Conservation (phyloP, 2,329 filamentous ascomycete species). For the Escovopsis weberi region DNA sequence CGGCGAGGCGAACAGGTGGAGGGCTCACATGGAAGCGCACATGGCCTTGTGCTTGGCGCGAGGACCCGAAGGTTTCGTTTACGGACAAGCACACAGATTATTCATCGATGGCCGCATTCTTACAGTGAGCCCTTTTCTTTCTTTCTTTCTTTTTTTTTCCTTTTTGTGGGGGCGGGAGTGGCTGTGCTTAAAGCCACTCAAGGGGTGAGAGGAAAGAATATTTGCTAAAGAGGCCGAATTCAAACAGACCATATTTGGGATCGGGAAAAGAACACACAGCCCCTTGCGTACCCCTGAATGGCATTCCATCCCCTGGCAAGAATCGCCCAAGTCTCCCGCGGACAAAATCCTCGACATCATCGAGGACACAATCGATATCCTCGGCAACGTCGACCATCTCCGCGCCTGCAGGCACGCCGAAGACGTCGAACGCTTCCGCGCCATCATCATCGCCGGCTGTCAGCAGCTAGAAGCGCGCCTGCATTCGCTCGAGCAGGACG, state of each 20-base stretch:
- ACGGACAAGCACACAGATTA: slow-evolving; percentile 9
- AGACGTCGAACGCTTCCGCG: slow-evolving; percentile 3
- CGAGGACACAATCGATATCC: slow-evolving; percentile 14
- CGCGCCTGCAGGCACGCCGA: slow-evolving; percentile 4
- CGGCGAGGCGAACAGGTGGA: slow-evolving; percentile 6
- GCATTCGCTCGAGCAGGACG: slow-evolving; percentile 6
- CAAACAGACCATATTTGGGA: slow-evolving; percentile 6
- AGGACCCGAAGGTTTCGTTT: slow-evolving; percentile 6
- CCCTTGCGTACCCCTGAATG: slow-evolving; percentile 16
- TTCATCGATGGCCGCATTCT: slow-evolving; percentile 11
- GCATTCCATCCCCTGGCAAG: slow-evolving; percentile 18
- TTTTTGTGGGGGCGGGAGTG: neutral
- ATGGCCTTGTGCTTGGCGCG: slow-evolving; percentile 6
- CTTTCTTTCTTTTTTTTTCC: neutral
- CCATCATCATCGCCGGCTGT: slow-evolving; percentile 5
- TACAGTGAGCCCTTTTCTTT: slow-evolving; percentile 5
- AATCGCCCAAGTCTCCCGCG: slow-evolving; percentile 14
- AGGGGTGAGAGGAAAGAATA: no score
- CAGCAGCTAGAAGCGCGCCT: slow-evolving; percentile 3
- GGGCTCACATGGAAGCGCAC: slow-evolving; percentile 8
- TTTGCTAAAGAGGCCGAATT: neutral
- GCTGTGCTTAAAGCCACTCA: neutral
- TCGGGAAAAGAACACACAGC: slow-evolving; percentile 9
- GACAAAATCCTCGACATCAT: slow-evolving; percentile 18
- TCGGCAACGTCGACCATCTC: slow-evolving; percentile 15